Percentiles rank a stretch among this genome's conserved stretches.
These are phyloP conservation scores for Fraxinus nigra DNA, from an alignment of 305 asterid species.

Conservation along the genomic window DNA sequence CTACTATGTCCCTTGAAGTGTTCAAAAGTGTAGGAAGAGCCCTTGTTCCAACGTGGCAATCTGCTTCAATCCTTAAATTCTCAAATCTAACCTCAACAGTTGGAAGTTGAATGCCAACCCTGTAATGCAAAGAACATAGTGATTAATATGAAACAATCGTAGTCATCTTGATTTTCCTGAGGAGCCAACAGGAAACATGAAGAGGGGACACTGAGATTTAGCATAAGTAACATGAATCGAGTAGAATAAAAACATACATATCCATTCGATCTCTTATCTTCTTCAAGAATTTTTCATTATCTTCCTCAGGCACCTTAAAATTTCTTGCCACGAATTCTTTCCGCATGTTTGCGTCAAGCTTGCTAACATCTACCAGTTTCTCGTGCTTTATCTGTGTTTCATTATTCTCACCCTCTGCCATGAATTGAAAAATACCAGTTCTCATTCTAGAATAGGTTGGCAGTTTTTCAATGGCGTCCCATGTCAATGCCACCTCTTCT, in stretches of 20 bases:
- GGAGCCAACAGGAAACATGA: background rate
- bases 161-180: background rate
- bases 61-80: constrained; percentile 50
- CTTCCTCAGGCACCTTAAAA: constrained; percentile 90
- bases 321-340: constrained; percentile 71
- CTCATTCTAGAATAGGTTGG: constrained; percentile 78
- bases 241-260: constrained; percentile 40
- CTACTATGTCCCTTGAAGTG: constrained; percentile 46
- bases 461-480: constrained; percentile 86
- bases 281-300: constrained; percentile 72
- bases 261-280: constrained; percentile 71
- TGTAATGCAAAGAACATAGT: constrained; percentile 13
- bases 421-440: constrained; percentile 50
- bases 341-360: constrained; percentile 52
- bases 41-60: constrained; percentile 56
- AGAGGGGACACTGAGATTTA: background rate
- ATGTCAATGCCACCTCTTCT: constrained; percentile 74
- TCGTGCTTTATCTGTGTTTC: constrained; percentile 39
- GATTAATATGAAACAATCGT: background rate
- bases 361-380: constrained; percentile 65
- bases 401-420: constrained; percentile 35
- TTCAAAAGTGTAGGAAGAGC: constrained; percentile 66
- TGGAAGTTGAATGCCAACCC: constrained; percentile 59
- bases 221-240: background rate
- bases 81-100: constrained; percentile 61